Conservation (phyloP, 2,329 filamentous ascomycete genomes). For the Penicillium decumbens region DNA sequence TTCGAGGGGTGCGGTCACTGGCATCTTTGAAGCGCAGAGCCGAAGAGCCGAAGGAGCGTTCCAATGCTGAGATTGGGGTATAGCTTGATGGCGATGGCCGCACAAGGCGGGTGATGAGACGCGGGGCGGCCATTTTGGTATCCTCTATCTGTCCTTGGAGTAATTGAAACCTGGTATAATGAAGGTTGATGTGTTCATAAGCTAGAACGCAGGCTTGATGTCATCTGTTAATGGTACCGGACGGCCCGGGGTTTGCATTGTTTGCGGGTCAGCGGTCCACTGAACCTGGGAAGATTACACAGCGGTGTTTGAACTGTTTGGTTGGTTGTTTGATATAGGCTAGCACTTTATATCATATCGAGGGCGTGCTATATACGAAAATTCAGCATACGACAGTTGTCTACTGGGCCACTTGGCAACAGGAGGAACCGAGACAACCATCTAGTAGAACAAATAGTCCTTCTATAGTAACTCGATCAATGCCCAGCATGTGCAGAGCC, state of each 20-base stretch:
- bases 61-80: conserved; percentile 24
- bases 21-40: conserved; percentile 40
- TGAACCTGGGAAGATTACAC: conserved; percentile 14
- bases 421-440: not conserved
- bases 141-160: not conserved
- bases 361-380: not conserved
- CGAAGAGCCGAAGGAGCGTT: conserved; percentile 32
- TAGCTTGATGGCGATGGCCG: conserved; percentile 33
- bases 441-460: not conserved
- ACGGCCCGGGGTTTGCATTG: conserved; percentile 32
- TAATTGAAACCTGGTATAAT: conserved; percentile 2
- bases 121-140: conserved; percentile 44
- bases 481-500: conserved; percentile 9
- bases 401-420: not conserved
- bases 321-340: not conserved
- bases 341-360: not conserved
- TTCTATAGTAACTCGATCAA: conserved; percentile 1
- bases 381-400: not conserved
- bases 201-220: conserved; percentile 33
- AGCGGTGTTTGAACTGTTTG: not conserved
- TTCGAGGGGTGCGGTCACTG: conserved; percentile 52
- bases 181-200: conserved; percentile 8
- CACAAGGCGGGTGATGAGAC: conserved; percentile 44
- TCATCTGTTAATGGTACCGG: conserved; percentile 28
- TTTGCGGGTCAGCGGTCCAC: conserved; percentile 29